phyloP scores from a whole-genome alignment of 2,329 filamentous ascomycete species.

The Arthrobotrys megalospora region DNA sequence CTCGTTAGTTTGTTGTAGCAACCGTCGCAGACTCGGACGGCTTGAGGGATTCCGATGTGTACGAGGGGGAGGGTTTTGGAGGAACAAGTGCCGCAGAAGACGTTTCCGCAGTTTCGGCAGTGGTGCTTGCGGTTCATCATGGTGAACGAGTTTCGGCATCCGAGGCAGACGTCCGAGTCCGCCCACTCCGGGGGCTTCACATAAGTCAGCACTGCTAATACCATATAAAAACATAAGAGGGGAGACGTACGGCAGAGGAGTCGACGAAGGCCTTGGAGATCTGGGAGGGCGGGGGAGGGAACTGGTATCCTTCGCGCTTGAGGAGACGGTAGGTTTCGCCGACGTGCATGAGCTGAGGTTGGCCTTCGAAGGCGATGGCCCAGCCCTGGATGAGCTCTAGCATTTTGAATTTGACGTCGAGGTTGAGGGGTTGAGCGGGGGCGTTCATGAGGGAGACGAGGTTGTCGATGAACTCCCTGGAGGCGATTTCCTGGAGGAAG shows the following conservation, averaged over 20 bases:
- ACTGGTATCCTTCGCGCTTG: constrained; percentile 87
- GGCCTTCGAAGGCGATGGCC: constrained; percentile 89
- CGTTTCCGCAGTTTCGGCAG: constrained; percentile 96
- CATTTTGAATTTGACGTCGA: constrained; percentile 89
- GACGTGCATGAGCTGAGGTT: constrained; percentile 86
- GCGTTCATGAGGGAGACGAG: constrained; percentile 89
- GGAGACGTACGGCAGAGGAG: constrained; percentile 83
- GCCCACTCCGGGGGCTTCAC: constrained; percentile 92
- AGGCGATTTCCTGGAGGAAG: constrained; percentile 95
- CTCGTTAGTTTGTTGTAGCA: constrained; percentile 78
- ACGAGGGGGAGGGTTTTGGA: constrained; percentile 89
- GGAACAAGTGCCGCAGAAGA: constrained; percentile 96
- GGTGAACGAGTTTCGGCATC: constrained; percentile 93
- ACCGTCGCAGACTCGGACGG: constrained; percentile 95
- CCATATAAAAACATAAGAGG: constrained; percentile 8
- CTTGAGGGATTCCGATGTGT: constrained; percentile 90
- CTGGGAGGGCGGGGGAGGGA: constrained; percentile 83
- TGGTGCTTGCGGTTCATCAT: constrained; percentile 99
- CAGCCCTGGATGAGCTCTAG: constrained; percentile 93
- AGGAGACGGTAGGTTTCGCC: constrained; percentile 86
- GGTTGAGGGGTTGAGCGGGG: constrained; percentile 80
- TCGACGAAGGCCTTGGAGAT: constrained; percentile 98
- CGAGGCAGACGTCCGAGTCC: constrained; percentile 98
- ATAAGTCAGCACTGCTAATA: constrained; percentile 31
- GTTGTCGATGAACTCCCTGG: constrained; percentile 98